Evolutionary conservation across 2,329 filamentous ascomycete genomes (phyloP).

Genomic region (Mycocentrospora acerina): DNA sequence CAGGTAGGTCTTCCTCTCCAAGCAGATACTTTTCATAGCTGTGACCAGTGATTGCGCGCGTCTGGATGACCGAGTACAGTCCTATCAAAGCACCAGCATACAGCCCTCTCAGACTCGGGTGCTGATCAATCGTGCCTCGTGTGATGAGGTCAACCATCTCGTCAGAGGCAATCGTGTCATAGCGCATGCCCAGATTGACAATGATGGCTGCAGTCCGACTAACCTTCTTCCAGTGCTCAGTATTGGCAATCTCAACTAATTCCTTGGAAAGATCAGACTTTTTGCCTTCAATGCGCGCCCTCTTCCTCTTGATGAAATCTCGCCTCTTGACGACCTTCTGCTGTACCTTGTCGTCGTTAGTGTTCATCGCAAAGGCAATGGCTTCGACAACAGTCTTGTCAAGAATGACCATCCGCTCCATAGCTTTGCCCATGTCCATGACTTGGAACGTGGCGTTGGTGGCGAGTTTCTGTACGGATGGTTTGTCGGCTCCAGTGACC

Average conservation of each 20-base stretch:
- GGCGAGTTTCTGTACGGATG: constrained; percentile 88
- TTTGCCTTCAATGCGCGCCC: constrained; percentile 76
- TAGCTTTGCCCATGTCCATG: constrained; percentile 86
- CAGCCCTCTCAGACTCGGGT: constrained; percentile 79
- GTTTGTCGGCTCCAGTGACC: constrained; percentile 86
- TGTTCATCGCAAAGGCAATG: constrained; percentile 51
- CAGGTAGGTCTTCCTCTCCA: constrained; percentile 74
- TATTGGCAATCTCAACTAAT: constrained; percentile 72
- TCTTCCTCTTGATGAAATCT: constrained; percentile 72
- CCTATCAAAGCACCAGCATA: constrained; percentile 79
- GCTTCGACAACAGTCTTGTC: constrained; percentile 69
- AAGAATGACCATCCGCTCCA: constrained; percentile 83
- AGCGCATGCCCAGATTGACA: constrained; percentile 86
- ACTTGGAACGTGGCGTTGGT: constrained; percentile 79
- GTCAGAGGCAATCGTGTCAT: constrained; percentile 79
- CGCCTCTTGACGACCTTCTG: constrained; percentile 65
- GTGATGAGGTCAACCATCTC: constrained; percentile 82
- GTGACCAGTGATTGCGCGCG: constrained; percentile 81
- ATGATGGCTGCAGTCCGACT: constrained; percentile 87
- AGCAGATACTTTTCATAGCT: constrained; percentile 84
- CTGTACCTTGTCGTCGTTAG: constrained; percentile 53
- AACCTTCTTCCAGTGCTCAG: constrained; percentile 95
- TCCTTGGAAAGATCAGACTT: constrained; percentile 81
- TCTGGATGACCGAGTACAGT: constrained; percentile 79
- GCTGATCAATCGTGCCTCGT: constrained; percentile 81